A percentile compares a stretch with the other conserved stretches of the same genome.
Evolutionary conservation across 495 filamentous ascomycete species (phyloP).

Genomic region (Neurospora tetrasperma): DNA sequence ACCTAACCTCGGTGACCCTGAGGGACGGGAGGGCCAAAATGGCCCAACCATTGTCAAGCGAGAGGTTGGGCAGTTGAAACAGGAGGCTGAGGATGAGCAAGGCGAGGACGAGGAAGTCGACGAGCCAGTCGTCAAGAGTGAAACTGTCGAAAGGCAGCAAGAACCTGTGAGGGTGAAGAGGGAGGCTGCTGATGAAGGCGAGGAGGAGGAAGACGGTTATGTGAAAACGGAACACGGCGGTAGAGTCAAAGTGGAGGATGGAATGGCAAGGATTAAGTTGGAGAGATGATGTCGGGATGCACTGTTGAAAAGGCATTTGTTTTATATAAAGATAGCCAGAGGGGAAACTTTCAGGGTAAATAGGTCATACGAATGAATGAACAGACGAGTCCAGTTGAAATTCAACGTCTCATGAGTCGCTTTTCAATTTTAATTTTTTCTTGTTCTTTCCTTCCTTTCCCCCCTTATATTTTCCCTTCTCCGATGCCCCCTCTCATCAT

Average conservation of each 20-base stretch:
- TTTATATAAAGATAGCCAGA: neutral
- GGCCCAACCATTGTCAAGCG: neutral
- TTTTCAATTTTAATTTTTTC: neutral
- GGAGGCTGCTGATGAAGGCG: neutral
- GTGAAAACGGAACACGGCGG: neutral
- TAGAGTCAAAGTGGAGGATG: neutral
- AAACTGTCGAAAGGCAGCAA: neutral
- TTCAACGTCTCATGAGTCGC: neutral
- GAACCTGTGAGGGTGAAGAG: neutral
- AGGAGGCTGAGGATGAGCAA: neutral
- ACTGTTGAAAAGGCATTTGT: neutral
- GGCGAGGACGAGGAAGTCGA: neutral
- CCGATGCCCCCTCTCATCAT: neutral
- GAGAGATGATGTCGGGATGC: neutral
- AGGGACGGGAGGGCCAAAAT: neutral
- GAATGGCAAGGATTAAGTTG: neutral
- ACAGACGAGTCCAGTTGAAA: neutral
- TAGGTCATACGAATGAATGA: neutral
- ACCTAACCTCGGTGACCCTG: neutral
- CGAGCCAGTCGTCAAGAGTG: neutral
- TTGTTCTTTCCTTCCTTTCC: neutral
- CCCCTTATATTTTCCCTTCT: neutral
- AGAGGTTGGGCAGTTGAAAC: neutral
- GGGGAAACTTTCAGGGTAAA: neutral
- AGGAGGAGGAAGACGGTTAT: neutral